These are phyloP conservation scores for Lupinus albus DNA, from an alignment of 306 rosid genomes.

Conservation along the genomic window DNA sequence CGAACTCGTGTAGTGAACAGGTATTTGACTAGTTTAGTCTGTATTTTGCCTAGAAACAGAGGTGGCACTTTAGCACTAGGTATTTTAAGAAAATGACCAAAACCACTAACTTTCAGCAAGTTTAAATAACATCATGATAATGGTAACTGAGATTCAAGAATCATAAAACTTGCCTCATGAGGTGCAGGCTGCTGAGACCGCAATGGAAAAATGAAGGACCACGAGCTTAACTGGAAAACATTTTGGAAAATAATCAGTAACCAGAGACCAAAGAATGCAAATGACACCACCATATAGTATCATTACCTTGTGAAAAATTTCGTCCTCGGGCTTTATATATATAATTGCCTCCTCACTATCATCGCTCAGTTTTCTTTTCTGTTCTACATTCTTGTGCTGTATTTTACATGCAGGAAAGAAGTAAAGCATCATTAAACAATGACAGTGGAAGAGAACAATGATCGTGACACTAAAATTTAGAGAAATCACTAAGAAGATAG, in stretches of 20 bases:
- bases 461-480: conserved; percentile 15
- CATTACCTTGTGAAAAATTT: conserved; percentile 77
- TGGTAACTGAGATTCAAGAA: conserved; percentile 30
- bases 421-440: conserved; percentile 11
- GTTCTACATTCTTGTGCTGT: conserved; percentile 57
- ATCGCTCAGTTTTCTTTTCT: conserved; percentile 43
- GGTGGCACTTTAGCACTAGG: conserved; percentile 11
- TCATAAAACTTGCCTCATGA: conserved; percentile 62
- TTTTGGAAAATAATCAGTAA: conserved; percentile 41
- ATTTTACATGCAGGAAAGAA: conserved; percentile 35
- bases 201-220: conserved; percentile 76
- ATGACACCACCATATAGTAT: conserved; percentile 4
- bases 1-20: too few species aligned
- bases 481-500: conserved; percentile 18
- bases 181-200: conserved; percentile 52
- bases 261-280: conserved; percentile 1
- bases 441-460: neutral
- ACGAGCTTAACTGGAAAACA: conserved; percentile 66
- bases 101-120: conserved; percentile 4
- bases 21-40: neutral
- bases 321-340: conserved; percentile 83
- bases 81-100: conserved; percentile 25
- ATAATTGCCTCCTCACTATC: conserved; percentile 51
- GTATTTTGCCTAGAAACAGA: conserved; percentile 12
- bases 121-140: conserved; percentile 6